phyloP scores from a whole-genome alignment of 495 filamentous ascomycete species.

The Penicillium chermesinum region DNA sequence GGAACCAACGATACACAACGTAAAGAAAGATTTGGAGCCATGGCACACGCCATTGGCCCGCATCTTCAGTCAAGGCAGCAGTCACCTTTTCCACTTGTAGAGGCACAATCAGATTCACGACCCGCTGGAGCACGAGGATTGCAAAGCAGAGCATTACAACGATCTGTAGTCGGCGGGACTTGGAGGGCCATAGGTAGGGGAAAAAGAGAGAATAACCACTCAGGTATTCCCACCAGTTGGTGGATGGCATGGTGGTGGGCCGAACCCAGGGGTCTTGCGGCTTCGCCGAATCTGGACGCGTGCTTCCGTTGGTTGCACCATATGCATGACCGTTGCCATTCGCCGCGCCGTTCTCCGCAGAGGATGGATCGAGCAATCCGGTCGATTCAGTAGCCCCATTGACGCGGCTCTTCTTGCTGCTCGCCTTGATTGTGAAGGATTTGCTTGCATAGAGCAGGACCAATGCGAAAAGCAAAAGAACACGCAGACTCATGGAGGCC shows the following conservation, averaged over 20 bases:
- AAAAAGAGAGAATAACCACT: slow-evolving; percentile 86
- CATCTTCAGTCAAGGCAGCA: slow-evolving; percentile 54
- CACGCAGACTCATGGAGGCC: slow-evolving; percentile 51
- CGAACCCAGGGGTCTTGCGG: slow-evolving; percentile 56
- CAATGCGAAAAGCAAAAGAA: slow-evolving; percentile 54
- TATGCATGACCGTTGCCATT: slow-evolving; percentile 46
- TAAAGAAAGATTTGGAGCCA: slow-evolving; percentile 72
- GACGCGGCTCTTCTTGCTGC: slow-evolving; percentile 19
- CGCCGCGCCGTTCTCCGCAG: slow-evolving; percentile 37
- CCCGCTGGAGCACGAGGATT: slow-evolving; percentile 66
- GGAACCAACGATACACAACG: slow-evolving; percentile 76
- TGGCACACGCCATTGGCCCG: slow-evolving; percentile 47
- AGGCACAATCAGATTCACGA: slow-evolving; percentile 75
- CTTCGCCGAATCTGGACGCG: slow-evolving; percentile 34
- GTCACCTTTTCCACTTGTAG: slow-evolving; percentile 71
- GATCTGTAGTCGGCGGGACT: slow-evolving; percentile 62
- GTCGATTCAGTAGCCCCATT: slow-evolving; percentile 51
- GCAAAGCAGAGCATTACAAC: slow-evolving; percentile 70
- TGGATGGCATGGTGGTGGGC: slow-evolving; percentile 59
- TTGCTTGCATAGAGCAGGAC: slow-evolving; percentile 53
- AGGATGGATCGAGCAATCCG: slow-evolving; percentile 39
- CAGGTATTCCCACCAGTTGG: slow-evolving; percentile 87
- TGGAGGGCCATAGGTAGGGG: slow-evolving; percentile 85
- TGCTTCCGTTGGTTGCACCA: slow-evolving; percentile 40
- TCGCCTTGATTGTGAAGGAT: slow-evolving; percentile 40